These are phyloP conservation scores for Leptographium flavum DNA, from an alignment of 2,329 filamentous ascomycete genomes.

Conservation along the genomic window DNA sequence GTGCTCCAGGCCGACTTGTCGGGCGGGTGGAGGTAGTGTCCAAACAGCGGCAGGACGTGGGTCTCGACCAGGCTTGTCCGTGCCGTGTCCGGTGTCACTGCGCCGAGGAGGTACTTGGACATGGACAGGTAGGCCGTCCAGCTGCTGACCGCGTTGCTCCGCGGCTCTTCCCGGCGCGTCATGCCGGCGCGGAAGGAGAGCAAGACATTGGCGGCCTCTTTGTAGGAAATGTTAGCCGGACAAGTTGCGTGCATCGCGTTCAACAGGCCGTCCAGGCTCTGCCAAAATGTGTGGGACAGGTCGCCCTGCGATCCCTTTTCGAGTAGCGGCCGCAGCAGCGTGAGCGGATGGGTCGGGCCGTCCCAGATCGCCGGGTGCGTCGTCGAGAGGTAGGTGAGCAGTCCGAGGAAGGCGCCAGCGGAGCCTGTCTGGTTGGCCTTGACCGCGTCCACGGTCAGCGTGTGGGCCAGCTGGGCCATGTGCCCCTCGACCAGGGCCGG, in stretches of 20 bases:
- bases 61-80: conserved; percentile 29
- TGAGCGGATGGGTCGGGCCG: conserved; percentile 35
- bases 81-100: conserved; percentile 30
- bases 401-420: conserved; percentile 53
- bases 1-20: conserved; percentile 23
- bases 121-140: conserved; percentile 65
- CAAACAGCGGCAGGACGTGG: conserved; percentile 38
- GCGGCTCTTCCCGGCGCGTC: conserved; percentile 58
- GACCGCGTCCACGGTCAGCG: conserved; percentile 60
- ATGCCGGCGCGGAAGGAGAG: conserved; percentile 58
- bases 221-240: conserved; percentile 26
- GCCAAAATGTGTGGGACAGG: conserved; percentile 52
- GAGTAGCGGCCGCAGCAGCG: conserved; percentile 55
- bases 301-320: conserved; percentile 73
- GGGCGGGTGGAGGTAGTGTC: conserved; percentile 34
- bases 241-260: conserved; percentile 28
- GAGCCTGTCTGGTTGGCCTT: conserved; percentile 61
- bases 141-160: conserved; percentile 49
- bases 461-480: conserved; percentile 35
- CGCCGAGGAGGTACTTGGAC: conserved; percentile 36
- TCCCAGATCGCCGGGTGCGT: conserved; percentile 59
- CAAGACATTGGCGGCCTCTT: conserved; percentile 47
- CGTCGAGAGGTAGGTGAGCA: conserved; percentile 51
- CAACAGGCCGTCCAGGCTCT: conserved; percentile 48
- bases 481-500: conserved; percentile 32